Evolutionary conservation across 768 basidiomycete species (phyloP), one percentile per base, ranked within the genome.

Genomic region (Lentinula aciculospora): DNA sequence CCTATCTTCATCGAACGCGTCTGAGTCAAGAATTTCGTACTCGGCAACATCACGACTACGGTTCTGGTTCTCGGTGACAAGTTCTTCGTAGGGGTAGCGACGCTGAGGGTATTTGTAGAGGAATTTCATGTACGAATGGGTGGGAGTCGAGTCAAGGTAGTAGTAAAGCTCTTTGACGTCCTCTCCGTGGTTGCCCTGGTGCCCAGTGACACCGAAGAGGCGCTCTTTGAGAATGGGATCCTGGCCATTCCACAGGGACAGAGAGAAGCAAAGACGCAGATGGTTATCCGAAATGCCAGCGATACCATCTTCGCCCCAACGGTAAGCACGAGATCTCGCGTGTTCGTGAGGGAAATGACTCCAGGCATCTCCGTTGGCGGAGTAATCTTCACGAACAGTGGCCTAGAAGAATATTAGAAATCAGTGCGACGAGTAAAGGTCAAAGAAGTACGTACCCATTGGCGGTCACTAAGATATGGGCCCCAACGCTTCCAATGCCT

Each of bases 111-210:
- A 99, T 71, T 99, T 99, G 83, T 99, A 99, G 57, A 98, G 75
- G 72, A 92, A 98, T 71, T 99, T 99, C 97, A 99, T 98, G 81
- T 98, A 99, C 5, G 95, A 97, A 67, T 99, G 97, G 1, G 97
- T 98, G 36, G 97, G 97, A 1, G 97, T 98, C 36, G 93, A 96
- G 70, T 98, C 97, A 60, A 99, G 83, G 71, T 99, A 99, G 70
- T 96, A 99, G 72, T 99, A 99, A 28, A 98, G 76, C 68, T 99
- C 97, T 73, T 98, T 98, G 76, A 96, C 94, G 68, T 99, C 97
- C 72, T 99, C 97, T 61, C 97, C 97, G 70, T 99, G 97, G 69
- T 99, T 99, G 46, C 97, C 96, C 76, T 99, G 89, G 67, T 94
- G 92, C 6, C 94, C 94, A 40, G 96, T 98, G 55, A 96, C 88